Percentiles rank a stretch among this genome's conserved stretches.
Conservation (phyloP, 345 rosid species). For the Euphorbia peplus region DNA sequence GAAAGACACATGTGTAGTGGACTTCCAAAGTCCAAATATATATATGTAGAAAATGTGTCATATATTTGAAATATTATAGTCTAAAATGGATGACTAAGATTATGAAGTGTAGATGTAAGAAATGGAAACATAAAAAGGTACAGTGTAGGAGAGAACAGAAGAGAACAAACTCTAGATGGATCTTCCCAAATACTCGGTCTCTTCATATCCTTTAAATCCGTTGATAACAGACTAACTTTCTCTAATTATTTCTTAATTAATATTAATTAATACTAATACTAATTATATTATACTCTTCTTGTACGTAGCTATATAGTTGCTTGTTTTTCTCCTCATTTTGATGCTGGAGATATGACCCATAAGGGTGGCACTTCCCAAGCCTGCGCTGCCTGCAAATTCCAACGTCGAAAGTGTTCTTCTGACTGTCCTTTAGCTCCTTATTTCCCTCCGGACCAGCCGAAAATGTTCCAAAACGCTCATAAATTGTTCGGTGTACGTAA, state of each 20-base stretch:
- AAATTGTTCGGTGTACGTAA: conserved; percentile 76
- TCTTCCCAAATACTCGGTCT: conserved; percentile 19
- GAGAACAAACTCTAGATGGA: neutral
- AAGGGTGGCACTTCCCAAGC: conserved; percentile 90
- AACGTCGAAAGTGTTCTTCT: conserved; percentile 58
- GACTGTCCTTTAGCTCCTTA: conserved; percentile 80
- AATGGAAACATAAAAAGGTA: no score
- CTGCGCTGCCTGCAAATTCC: conserved; percentile 96
- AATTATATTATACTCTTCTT: neutral
- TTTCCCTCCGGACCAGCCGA: conserved; percentile 75
- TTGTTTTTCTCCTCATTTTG: neutral
- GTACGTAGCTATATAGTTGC: no score
- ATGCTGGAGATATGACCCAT: conserved; percentile 58
- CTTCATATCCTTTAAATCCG: conserved; percentile 42
- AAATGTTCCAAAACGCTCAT: conserved; percentile 72
- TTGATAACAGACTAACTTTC: conserved; percentile 26
- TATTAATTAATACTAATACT: neutral
- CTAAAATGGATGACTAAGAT: no score
- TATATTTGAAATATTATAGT: no score
- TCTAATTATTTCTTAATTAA: neutral
- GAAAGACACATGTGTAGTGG: no score
- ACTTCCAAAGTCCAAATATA: no score
- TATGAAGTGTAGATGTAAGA: no score
- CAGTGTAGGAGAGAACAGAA: neutral
- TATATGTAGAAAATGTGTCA: no score